Evolutionary conservation across 495 filamentous ascomycete species (phyloP).

Genomic region (Corynascus novoguineensis): DNA sequence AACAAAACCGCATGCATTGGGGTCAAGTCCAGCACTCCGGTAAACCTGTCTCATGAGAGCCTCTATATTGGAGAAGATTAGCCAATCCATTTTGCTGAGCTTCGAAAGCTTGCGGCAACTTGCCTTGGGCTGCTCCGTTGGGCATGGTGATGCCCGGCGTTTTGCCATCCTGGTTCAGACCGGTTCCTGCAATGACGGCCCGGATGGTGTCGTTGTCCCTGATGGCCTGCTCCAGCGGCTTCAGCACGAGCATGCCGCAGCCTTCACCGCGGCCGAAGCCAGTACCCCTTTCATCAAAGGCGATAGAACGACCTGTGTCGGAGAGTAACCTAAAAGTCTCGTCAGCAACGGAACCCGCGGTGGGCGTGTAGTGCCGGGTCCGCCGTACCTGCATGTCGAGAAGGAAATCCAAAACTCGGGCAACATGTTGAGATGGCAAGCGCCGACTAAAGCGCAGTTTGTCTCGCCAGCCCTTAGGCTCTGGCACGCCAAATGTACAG

Average conservation of each 20-base stretch:
- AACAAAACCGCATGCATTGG: slow-evolving; percentile 23
- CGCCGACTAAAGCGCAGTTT: slow-evolving; percentile 49
- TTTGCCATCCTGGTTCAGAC: slow-evolving; percentile 57
- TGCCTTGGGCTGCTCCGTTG: slow-evolving; percentile 49
- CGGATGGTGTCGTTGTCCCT: slow-evolving; percentile 54
- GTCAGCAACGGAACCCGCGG: background rate
- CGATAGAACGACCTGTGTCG: slow-evolving; percentile 44
- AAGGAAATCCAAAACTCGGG: slow-evolving; percentile 44
- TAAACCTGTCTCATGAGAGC: slow-evolving; percentile 44
- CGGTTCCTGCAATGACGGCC: slow-evolving; percentile 55
- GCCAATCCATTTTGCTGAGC: background rate
- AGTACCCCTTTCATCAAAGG: slow-evolving; percentile 57
- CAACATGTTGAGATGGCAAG: slow-evolving; percentile 52
- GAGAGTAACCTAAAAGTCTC: slow-evolving; percentile 52
- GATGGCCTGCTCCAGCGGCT: slow-evolving; percentile 55
- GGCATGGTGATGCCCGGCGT: slow-evolving; percentile 57
- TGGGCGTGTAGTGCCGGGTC: rapidly evolving
- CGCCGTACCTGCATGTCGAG: slow-evolving; percentile 30
- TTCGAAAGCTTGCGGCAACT: background rate
- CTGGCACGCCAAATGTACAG: slow-evolving; percentile 72
- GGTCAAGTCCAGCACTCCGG: slow-evolving; percentile 36
- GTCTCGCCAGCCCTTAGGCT: slow-evolving; percentile 58
- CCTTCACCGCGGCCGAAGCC: slow-evolving; percentile 66
- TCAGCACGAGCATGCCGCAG: slow-evolving; percentile 53
- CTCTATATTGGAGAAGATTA: slow-evolving; percentile 26